Conservation (phyloP, 768 basidiomycete genomes). For the Lactarius vividus region DNA sequence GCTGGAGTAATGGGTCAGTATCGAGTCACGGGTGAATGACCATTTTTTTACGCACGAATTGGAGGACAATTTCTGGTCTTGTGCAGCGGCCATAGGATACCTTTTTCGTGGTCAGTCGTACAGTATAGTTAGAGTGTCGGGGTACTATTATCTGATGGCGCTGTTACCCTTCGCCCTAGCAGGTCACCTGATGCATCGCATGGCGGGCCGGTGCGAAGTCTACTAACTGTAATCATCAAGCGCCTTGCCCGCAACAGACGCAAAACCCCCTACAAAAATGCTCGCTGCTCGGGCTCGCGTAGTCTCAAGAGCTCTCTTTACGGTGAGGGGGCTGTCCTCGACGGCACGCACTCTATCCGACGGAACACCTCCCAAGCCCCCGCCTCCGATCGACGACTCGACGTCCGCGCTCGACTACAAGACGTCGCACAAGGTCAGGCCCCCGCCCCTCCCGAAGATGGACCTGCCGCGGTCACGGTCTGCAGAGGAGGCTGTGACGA, state of each 20-base stretch:
- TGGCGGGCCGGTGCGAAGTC: too few species aligned
- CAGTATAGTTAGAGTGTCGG: neutral
- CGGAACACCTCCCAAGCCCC: constrained; percentile 56
- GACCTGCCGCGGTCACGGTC: constrained; percentile 80
- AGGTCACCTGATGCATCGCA: too few species aligned
- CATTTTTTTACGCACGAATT: neutral
- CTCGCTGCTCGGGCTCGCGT: constrained; percentile 17
- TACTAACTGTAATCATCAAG: too few species aligned
- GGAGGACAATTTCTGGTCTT: neutral
- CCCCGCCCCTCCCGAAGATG: constrained; percentile 82
- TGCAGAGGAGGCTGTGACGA: constrained; percentile 96
- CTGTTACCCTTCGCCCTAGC: too few species aligned
- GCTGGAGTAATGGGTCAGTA: neutral
- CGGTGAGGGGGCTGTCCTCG: constrained; percentile 31
- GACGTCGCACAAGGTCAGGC: constrained; percentile 60
- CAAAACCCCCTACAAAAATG: constrained; percentile 9
- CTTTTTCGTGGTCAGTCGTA: neutral
- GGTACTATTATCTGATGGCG: neutral
- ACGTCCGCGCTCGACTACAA: constrained; percentile 96
- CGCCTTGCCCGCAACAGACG: neutral
- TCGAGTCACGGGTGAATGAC: neutral
- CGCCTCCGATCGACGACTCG: constrained; percentile 83
- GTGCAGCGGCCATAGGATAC: neutral
- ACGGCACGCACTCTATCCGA: constrained; percentile 26
- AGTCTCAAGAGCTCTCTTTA: constrained; percentile 6